Conservation (phyloP, 2,329 filamentous ascomycete genomes). For the Cercospora berteroae region DNA sequence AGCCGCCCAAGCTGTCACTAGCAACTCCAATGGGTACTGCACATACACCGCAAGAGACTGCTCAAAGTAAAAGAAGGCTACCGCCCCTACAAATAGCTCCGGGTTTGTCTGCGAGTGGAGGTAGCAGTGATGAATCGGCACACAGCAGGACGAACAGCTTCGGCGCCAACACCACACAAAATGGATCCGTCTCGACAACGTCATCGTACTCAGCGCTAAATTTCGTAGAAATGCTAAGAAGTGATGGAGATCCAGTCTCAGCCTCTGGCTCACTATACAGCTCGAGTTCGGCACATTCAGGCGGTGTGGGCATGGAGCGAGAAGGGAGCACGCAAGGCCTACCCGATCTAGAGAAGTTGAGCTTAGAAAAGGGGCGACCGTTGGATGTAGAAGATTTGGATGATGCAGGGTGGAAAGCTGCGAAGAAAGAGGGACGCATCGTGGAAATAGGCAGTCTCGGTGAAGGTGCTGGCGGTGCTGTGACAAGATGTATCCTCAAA, state of each 20-base stretch:
- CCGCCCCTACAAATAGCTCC: slow-evolving; percentile 55
- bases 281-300: slow-evolving; percentile 42
- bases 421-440: slow-evolving; percentile 83
- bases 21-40: slow-evolving; percentile 85
- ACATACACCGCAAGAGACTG: slow-evolving; percentile 60
- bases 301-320: slow-evolving; percentile 65
- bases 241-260: slow-evolving; percentile 72
- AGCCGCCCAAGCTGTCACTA: slow-evolving; percentile 76
- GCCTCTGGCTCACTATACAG: slow-evolving; percentile 77
- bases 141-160: slow-evolving; percentile 85
- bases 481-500: slow-evolving; percentile 85
- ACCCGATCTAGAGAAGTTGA: slow-evolving; percentile 74
- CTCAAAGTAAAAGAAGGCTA: slow-evolving; percentile 20
- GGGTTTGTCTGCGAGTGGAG: slow-evolving; percentile 64
- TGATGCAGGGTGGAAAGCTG: slow-evolving; percentile 91
- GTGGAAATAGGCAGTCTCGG: slow-evolving; percentile 84
- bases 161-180: slow-evolving; percentile 68
- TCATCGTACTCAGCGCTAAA: slow-evolving; percentile 81
- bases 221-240: slow-evolving; percentile 70
- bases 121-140: slow-evolving; percentile 69
- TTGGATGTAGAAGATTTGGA: slow-evolving; percentile 93
- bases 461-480: slow-evolving; percentile 92
- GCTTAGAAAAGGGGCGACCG: slow-evolving; percentile 75
- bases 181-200: slow-evolving; percentile 81
- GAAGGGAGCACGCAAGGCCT: slow-evolving; percentile 77